These are phyloP conservation scores for Diaporthe sp. DNA, from an alignment of 2,329 filamentous ascomycete species.

Conservation along the genomic window DNA sequence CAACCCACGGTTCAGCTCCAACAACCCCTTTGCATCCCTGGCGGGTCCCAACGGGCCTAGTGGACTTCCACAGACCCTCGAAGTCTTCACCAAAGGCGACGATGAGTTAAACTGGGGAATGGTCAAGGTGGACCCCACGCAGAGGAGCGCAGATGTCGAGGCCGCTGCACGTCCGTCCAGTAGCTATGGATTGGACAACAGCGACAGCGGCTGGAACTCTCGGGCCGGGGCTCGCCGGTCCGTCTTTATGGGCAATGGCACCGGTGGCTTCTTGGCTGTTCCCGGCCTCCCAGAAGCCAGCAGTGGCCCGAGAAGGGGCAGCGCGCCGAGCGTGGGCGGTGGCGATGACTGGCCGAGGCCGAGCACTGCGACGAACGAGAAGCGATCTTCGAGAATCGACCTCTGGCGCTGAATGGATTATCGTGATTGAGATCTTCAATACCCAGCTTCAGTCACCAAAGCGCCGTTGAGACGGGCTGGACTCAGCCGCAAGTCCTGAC, in stretches of 20 bases:
- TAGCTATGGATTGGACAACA: constrained; percentile 70
- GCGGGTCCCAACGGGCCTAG: constrained; percentile 49
- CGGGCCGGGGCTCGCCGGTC: constrained; percentile 66
- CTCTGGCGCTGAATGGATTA: constrained; percentile 56
- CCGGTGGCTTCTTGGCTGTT: constrained; percentile 67
- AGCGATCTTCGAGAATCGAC: constrained; percentile 55
- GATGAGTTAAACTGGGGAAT: constrained; percentile 73
- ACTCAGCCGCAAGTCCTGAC: neutral
- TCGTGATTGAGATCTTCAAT: neutral
- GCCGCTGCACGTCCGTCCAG: constrained; percentile 59
- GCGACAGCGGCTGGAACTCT: constrained; percentile 66
- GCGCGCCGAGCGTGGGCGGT: constrained; percentile 42
- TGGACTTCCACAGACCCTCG: constrained; percentile 67
- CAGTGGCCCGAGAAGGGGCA: constrained; percentile 41
- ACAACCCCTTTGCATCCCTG: constrained; percentile 68
- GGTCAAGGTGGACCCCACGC: constrained; percentile 60
- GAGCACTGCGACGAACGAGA: constrained; percentile 58
- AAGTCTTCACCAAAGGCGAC: constrained; percentile 72
- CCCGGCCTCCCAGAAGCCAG: constrained; percentile 52
- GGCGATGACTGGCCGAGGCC: constrained; percentile 60
- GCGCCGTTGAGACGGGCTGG: no score
- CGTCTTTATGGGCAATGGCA: constrained; percentile 66
- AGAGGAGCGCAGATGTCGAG: constrained; percentile 47
- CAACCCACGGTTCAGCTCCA: constrained; percentile 68
- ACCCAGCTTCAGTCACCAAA: neutral